A percentile compares a stretch with the other conserved stretches of the same genome.
Conservation (phyloP, 176 grass and related monocot genomes). For the Hordeum marinum region DNA sequence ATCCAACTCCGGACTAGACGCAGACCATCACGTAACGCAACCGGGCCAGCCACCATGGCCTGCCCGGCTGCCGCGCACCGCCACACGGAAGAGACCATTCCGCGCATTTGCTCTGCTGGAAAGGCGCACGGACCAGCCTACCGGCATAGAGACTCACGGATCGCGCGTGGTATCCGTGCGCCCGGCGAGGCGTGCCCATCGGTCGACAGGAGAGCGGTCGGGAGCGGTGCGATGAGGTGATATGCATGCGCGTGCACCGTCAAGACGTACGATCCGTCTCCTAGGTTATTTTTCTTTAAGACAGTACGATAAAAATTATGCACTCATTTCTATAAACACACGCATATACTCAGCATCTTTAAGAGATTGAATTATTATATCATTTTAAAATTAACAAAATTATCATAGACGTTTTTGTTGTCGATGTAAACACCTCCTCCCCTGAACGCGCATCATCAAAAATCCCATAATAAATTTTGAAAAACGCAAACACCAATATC, state of each 20-base stretch:
- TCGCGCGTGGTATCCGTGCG: background rate
- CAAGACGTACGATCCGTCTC: background rate
- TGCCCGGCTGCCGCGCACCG: background rate
- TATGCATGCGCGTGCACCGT: background rate
- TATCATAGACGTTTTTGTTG: no score
- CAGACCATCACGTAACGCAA: background rate
- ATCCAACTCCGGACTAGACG: background rate
- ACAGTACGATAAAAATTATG: no score
- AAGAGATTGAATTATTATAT: no score
- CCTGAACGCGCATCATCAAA: no score
- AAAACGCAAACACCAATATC: no score
- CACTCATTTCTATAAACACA: no score
- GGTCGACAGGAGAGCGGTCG: background rate
- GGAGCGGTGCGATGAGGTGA: background rate
- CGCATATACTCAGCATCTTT: no score
- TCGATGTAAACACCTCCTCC: no score
- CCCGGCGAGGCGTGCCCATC: background rate
- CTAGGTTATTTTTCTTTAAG: no score
- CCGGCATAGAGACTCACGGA: background rate
- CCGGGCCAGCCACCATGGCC: background rate
- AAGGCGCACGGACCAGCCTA: background rate
- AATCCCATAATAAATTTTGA: no score
- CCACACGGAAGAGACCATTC: background rate
- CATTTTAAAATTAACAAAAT: no score
- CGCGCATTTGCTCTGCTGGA: background rate